Conservation (phyloP, 75 land plant genomes). For the Ceratopteris richardii region DNA sequence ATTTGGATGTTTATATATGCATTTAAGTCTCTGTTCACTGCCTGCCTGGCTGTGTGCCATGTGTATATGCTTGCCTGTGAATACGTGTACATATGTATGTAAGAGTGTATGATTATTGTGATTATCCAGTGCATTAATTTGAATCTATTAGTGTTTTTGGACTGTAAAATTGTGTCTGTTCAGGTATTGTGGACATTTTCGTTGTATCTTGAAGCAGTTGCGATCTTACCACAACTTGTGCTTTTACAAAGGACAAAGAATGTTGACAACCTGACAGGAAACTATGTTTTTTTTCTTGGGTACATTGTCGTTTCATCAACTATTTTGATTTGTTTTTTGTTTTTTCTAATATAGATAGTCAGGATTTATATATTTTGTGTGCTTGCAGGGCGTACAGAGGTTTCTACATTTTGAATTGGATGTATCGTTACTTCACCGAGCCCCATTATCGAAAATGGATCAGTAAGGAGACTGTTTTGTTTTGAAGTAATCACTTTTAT, state of each 20-base stretch:
- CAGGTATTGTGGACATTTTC: constrained; percentile 92
- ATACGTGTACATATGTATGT: no score
- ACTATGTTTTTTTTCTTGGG: constrained; percentile 96
- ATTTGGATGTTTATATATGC: no score
- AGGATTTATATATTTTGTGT: no score
- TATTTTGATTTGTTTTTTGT: neutral
- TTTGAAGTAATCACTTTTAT: no score
- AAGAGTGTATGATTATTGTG: no score
- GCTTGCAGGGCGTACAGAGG: constrained; percentile 85
- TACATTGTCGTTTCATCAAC: constrained; percentile 8
- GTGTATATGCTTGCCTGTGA: no score
- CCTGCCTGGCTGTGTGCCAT: no score
- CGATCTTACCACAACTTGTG: constrained; percentile 89
- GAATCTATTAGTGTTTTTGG: neutral
- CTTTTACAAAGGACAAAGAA: constrained; percentile 76
- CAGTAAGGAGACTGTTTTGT: constrained; percentile 28
- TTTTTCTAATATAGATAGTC: neutral
- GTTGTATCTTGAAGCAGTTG: constrained; percentile 85
- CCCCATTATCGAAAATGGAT: constrained; percentile 63
- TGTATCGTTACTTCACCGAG: constrained; percentile 85
- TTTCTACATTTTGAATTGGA: constrained; percentile 83
- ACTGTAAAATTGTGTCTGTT: no score
- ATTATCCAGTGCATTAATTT: no score
- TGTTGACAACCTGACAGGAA: constrained; percentile 88
- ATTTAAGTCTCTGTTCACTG: no score